These are phyloP conservation scores for Podospora pseudopauciseta DNA, from an alignment of 495 filamentous ascomycete species.

Conservation along the genomic window DNA sequence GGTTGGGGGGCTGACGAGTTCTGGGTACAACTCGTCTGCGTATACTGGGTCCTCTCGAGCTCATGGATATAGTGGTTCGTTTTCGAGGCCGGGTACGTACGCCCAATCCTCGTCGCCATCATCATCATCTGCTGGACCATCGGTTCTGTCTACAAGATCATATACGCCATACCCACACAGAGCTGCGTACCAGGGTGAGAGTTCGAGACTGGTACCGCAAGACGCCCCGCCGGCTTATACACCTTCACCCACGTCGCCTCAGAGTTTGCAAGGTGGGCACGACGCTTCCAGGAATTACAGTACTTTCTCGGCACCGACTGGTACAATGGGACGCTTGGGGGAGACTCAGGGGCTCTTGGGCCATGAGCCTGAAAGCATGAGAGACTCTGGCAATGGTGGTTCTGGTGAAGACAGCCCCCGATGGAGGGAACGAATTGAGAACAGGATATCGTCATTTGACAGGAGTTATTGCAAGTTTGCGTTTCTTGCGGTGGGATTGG, in stretches of 20 bases:
- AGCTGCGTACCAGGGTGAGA: conserved; percentile 15
- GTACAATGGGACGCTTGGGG: conserved; percentile 38
- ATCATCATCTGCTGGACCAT: conserved; percentile 22
- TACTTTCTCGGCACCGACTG: conserved; percentile 32
- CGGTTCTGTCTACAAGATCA: conserved; percentile 17
- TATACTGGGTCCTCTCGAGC: conserved; percentile 5
- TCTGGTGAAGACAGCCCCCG: neutral
- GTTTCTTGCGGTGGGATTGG: conserved; percentile 26
- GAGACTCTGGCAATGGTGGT: conserved; percentile 11
- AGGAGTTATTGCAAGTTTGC: conserved; percentile 26
- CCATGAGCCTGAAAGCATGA: conserved; percentile 43
- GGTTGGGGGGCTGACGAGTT: conserved; percentile 4
- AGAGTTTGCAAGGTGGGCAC: conserved; percentile 9
- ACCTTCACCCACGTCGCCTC: conserved; percentile 35
- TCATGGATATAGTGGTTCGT: conserved; percentile 7
- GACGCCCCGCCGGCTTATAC: conserved; percentile 48
- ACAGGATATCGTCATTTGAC: conserved; percentile 20
- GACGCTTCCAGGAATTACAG: conserved; percentile 33
- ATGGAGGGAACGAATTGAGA: conserved; percentile 35
- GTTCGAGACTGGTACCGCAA: conserved; percentile 31
- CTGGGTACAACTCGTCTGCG: conserved; percentile 1
- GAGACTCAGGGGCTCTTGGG: conserved; percentile 37
- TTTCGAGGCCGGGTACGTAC: conserved; percentile 22
- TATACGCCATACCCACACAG: conserved; percentile 25
- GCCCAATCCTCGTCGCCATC: conserved; percentile 22